phyloP scores from a whole-genome alignment of 495 filamentous ascomycete genomes.

The Astrothelium subdiscretum region DNA sequence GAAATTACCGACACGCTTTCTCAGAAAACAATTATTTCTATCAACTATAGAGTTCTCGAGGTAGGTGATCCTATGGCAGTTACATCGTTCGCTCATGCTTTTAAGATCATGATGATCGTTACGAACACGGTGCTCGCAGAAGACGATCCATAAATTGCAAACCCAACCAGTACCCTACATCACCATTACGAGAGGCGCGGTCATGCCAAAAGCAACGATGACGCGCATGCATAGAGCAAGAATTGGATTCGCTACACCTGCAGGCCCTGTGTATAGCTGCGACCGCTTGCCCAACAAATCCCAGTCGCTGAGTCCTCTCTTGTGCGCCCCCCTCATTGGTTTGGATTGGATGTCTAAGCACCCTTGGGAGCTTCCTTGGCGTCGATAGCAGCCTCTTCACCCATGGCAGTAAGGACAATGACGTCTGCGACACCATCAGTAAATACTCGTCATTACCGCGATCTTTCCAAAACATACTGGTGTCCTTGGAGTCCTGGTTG shows the following conservation, averaged over 20 bases:
- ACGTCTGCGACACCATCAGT: constrained; percentile 47
- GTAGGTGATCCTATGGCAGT: background rate
- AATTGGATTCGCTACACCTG: background rate
- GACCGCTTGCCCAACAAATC: background rate
- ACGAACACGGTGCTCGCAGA: background rate
- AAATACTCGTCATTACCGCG: background rate
- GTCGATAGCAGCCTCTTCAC: constrained; percentile 84
- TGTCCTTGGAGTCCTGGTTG: constrained; percentile 62
- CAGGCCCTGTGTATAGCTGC: background rate
- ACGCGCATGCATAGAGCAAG: constrained; percentile 1
- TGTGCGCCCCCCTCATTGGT: constrained; percentile 3
- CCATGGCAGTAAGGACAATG: constrained; percentile 88
- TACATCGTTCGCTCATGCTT: background rate
- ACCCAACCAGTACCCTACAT: constrained; percentile 1
- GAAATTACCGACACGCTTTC: background rate
- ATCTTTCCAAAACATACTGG: constrained; percentile 50
- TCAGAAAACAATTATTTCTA: background rate
- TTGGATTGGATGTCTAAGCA: constrained; percentile 3
- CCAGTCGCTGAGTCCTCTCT: background rate
- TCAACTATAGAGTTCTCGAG: background rate
- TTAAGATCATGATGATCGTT: background rate
- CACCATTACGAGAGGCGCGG: background rate
- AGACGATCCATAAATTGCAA: constrained; percentile 3
- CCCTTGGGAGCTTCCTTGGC: constrained; percentile 70
- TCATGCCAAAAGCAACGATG: background rate